A percentile compares a stretch with the other conserved stretches of the same genome.
phyloP scores from a whole-genome alignment of 2,329 filamentous ascomycete genomes.

The Microcera coccophila region DNA sequence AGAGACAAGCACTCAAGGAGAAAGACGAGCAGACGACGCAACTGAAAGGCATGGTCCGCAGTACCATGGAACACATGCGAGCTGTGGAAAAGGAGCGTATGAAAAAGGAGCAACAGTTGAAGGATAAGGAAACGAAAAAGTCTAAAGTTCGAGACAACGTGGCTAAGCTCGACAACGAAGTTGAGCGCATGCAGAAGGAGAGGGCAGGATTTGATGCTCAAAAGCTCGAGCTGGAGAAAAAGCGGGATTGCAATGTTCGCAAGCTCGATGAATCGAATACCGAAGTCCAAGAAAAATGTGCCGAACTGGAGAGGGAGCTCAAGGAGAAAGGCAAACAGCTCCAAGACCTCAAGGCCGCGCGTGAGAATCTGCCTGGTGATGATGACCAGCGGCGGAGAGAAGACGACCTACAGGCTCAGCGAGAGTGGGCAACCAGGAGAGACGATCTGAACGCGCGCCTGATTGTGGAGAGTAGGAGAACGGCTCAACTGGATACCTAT shows the following conservation, averaged over 20 bases:
- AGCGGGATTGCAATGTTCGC: slow-evolving; percentile 49
- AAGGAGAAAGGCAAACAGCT: slow-evolving; percentile 64
- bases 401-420: slow-evolving; percentile 48
- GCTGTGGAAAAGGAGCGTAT: slow-evolving; percentile 72
- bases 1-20: slow-evolving; percentile 74
- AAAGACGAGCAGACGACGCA: slow-evolving; percentile 89
- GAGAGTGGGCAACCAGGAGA: slow-evolving; percentile 53
- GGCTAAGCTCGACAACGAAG: slow-evolving; percentile 62
- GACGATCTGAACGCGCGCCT: slow-evolving; percentile 51
- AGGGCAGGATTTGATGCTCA: slow-evolving; percentile 53
- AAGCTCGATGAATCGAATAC: slow-evolving; percentile 53
- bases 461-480: slow-evolving; percentile 45
- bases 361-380: slow-evolving; percentile 60
- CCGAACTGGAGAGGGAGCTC: slow-evolving; percentile 66
- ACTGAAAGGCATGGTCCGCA: slow-evolving; percentile 74
- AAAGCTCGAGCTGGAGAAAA: slow-evolving; percentile 47
- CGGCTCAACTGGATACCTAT: slow-evolving; percentile 45
- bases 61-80: slow-evolving; percentile 76
- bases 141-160: slow-evolving; percentile 68
- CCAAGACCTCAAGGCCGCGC: slow-evolving; percentile 68
- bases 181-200: slow-evolving; percentile 56
- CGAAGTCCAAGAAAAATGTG: slow-evolving; percentile 60
- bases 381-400: slow-evolving; percentile 56
- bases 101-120: slow-evolving; percentile 70
- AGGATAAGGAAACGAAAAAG: slow-evolving; percentile 65